Base-by-base conservation (phyloP, 768 basidiomycete genomes). In the Agaricus blazei region DNA sequence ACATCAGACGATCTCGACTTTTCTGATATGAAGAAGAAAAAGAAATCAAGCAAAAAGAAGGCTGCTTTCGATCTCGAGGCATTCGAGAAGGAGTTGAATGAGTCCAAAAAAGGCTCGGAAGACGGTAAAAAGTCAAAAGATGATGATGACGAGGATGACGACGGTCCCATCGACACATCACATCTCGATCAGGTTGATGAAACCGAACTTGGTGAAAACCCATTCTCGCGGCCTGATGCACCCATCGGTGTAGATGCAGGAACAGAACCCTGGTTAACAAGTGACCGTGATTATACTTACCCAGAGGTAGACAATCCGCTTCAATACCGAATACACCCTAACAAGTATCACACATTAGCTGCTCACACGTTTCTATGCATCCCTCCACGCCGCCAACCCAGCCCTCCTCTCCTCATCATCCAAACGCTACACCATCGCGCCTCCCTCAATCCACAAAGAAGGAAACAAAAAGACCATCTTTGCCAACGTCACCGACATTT, bases 401-500 rank as follows among this genome's bases (percentile, higher is more conserved):
- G 82, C 93, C 52, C 85, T 93, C 51, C 88, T 88, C 62, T 84
- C 77, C 47, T 83, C 82, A 48, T 88, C 91, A 9, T 77, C 87
- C 38, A 98, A 94, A 76, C 88, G 94, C 24, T 97, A 98, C 76
- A 98, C 93, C 19, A 96, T 99, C 62, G 93, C 93, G 1, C 97
- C 97, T 12, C 97, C 97, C 14, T 89, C 90, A 58, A 86, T 98
- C 49, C 85, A 89, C 68, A 82, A 92, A 64, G 97, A 99, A 80
- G 97, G 90, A 59, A 95, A 94, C 76, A 98, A 98, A 74, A 95
- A 94, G 73, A 87, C 93, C 43, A 90, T 98, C 60, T 99, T 99
- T 62, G 90, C 94, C 62, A 99, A 99, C 71, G 81, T 99, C 55
- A 85, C 86, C 58, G 96, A 99, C 67, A 99, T 99, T 60, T 98